Evolutionary conservation across 805 yeast genomes (phyloP).

Genomic region (Pichia kluyveri): DNA sequence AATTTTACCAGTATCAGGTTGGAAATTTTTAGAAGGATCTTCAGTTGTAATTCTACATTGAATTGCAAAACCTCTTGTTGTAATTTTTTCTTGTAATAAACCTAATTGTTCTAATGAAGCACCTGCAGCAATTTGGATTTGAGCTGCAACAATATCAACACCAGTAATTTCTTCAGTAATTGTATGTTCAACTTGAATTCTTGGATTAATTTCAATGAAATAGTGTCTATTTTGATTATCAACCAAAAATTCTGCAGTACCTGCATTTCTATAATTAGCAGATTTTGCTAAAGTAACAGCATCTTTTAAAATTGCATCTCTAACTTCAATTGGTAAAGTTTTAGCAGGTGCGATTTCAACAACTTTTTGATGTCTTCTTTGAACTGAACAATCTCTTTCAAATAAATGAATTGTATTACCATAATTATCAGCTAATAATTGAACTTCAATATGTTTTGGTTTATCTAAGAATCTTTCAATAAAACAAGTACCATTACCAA

Average conservation of each 20-base stretch:
- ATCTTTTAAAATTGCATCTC: slow-evolving; percentile 89
- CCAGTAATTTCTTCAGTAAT: slow-evolving; percentile 99
- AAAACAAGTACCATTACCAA: slow-evolving; percentile 97
- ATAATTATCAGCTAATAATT: slow-evolving; percentile 82
- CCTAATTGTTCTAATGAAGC: slow-evolving; percentile 90
- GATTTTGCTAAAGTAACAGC: slow-evolving; percentile 87
- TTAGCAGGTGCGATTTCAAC: slow-evolving; percentile 98
- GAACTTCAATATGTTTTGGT: slow-evolving; percentile 98
- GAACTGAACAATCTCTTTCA: slow-evolving; percentile 99
- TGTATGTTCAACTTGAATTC: slow-evolving; percentile 97
- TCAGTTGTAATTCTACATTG: slow-evolving; percentile 99
- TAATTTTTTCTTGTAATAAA: slow-evolving; percentile 85
- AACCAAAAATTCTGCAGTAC: slow-evolving; percentile 96
- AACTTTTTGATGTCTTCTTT: slow-evolving; percentile 98
- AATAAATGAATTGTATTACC: slow-evolving; percentile 94
- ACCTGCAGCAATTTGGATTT: slow-evolving; percentile 98
- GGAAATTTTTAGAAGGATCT: slow-evolving; percentile 93
- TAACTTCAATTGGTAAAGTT: slow-evolving; percentile 69
- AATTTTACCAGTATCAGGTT: slow-evolving; percentile 96
- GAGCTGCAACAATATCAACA: slow-evolving; percentile 95
- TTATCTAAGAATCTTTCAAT: slow-evolving; percentile 90
- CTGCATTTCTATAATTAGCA: slow-evolving; percentile 93
- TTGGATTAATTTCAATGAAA: slow-evolving; percentile 96
- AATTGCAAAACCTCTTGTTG: slow-evolving; percentile 95
- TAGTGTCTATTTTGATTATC: slow-evolving; percentile 91